Conservation (phyloP, 1,284 basidiomycete genomes). For the Apiotrichum veenhuisii region DNA sequence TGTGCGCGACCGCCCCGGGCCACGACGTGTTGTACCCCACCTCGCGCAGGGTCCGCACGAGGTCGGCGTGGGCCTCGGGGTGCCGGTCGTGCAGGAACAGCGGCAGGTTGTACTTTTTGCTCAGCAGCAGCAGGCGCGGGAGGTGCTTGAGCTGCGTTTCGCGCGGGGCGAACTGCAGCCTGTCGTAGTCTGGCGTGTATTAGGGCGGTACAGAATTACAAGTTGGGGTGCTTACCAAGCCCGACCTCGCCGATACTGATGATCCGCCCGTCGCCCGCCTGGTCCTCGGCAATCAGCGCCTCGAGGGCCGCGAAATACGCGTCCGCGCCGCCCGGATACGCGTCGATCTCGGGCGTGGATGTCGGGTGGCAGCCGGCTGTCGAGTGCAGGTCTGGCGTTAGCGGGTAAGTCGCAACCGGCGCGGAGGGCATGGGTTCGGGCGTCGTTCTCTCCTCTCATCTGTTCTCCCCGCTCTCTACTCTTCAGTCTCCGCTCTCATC, state of each 20-base stretch:
- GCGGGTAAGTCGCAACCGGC: too few relatives aligned
- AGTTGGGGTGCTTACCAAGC: constrained; percentile 56
- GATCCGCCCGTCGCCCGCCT: constrained; percentile 57
- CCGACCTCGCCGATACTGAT: constrained; percentile 85
- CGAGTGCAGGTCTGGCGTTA: constrained; percentile 63
- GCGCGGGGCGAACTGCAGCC: constrained; percentile 64
- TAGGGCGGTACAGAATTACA: neutral
- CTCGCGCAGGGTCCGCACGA: constrained; percentile 54
- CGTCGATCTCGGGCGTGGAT: constrained; percentile 70
- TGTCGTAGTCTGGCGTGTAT: constrained; percentile 76
- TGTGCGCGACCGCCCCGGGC: constrained; percentile 77
- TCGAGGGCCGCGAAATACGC: constrained; percentile 65
- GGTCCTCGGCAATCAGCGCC: constrained; percentile 57
- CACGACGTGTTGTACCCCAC: constrained; percentile 47
- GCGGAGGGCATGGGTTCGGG: too few relatives aligned
- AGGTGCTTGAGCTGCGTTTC: constrained; percentile 68
- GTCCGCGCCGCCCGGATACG: constrained; percentile 58
- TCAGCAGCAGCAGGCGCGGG: constrained; percentile 65
- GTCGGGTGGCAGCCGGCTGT: constrained; percentile 87
- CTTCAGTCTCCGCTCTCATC: neutral
- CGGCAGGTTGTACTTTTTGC: constrained; percentile 69
- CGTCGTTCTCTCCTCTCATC: too few relatives aligned
- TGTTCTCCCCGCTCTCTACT: too few relatives aligned
- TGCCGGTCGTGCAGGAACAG: constrained; percentile 81
- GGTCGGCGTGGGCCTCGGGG: constrained; percentile 68